phyloP scores from a whole-genome alignment of 495 filamentous ascomycete species.

The Lentithecium fluviatile region DNA sequence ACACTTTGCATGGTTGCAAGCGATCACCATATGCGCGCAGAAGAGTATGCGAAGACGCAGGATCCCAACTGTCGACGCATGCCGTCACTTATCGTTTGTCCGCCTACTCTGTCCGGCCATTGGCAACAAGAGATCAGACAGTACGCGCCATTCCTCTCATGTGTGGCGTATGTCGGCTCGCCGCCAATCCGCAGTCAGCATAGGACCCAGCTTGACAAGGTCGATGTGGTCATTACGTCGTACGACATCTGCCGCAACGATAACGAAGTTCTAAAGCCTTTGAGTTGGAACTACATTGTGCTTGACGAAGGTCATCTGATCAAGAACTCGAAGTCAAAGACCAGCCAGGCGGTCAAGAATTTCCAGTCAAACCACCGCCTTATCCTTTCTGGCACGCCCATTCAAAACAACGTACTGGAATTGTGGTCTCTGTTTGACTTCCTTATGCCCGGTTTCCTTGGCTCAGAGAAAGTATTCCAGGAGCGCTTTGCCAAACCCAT shows the following conservation, averaged over 20 bases:
- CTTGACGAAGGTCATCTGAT: slow-evolving; percentile 97
- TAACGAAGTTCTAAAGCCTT: slow-evolving; percentile 73
- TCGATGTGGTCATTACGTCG: slow-evolving; percentile 93
- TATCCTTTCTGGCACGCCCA: slow-evolving; percentile 94
- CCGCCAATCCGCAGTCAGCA: slow-evolving; percentile 73
- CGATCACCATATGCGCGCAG: slow-evolving; percentile 89
- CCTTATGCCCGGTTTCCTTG: slow-evolving; percentile 96
- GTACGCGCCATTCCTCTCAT: slow-evolving; percentile 89
- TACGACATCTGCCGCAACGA: slow-evolving; percentile 98
- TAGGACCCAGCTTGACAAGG: slow-evolving; percentile 63
- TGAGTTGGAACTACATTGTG: slow-evolving; percentile 96
- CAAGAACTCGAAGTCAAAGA: slow-evolving; percentile 96
- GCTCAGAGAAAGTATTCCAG: slow-evolving; percentile 97
- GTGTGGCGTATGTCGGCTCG: slow-evolving; percentile 85
- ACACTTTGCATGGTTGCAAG: slow-evolving; percentile 97
- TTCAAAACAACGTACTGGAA: slow-evolving; percentile 97
- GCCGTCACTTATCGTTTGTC: slow-evolving; percentile 92
- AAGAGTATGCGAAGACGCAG: slow-evolving; percentile 80
- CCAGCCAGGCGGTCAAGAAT: slow-evolving; percentile 84
- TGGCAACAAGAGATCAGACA: slow-evolving; percentile 97
- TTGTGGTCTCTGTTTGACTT: slow-evolving; percentile 99
- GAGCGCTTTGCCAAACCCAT: slow-evolving; percentile 98
- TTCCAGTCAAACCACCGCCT: slow-evolving; percentile 87
- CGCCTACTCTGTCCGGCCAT: slow-evolving; percentile 94
- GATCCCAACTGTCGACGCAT: slow-evolving; percentile 72